Conservation (phyloP, 768 basidiomycete species). For the Tricholoma bakamatsutake region DNA sequence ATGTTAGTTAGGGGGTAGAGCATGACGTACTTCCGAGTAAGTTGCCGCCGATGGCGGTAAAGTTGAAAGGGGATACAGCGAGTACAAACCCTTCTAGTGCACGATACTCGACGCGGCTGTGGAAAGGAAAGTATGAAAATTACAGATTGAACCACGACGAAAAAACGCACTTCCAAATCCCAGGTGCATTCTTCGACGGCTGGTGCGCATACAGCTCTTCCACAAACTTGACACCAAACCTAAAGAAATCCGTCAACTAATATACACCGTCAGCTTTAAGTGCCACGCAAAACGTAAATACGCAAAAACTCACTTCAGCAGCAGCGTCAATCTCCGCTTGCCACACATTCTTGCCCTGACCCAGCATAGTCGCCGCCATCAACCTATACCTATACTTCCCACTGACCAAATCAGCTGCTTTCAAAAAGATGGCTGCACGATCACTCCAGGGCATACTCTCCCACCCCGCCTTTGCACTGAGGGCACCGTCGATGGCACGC, state of each 20-base stretch:
- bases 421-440: slow-evolving; percentile 95
- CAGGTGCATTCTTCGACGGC: slow-evolving; percentile 78
- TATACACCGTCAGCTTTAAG: slow-evolving; percentile 1
- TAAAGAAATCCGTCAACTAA: slow-evolving; percentile 86
- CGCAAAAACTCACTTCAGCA: slow-evolving; percentile 65
- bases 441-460: slow-evolving; percentile 96
- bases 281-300: neutral
- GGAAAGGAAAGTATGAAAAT: neutral
- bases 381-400: slow-evolving; percentile 95
- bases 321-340: slow-evolving; percentile 99
- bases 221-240: slow-evolving; percentile 95
- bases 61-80: slow-evolving; percentile 98
- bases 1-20: too few species aligned
- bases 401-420: slow-evolving; percentile 92
- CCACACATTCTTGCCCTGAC: slow-evolving; percentile 99
- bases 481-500: slow-evolving; percentile 80
- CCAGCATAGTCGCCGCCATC: slow-evolving; percentile 94
- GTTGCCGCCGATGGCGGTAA: slow-evolving; percentile 97
- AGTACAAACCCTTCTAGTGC: slow-evolving; percentile 98
- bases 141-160: neutral
- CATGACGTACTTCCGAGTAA: slow-evolving; percentile 50
- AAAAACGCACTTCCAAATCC: slow-evolving; percentile 86
- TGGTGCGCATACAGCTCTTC: slow-evolving; percentile 93
- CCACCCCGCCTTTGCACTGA: slow-evolving; percentile 85
- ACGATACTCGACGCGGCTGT: slow-evolving; percentile 91